A percentile compares a stretch with the other conserved stretches of the same genome.
Conservation (phyloP, 164 flowering plant species). For the Euptelea pleiosperma region DNA sequence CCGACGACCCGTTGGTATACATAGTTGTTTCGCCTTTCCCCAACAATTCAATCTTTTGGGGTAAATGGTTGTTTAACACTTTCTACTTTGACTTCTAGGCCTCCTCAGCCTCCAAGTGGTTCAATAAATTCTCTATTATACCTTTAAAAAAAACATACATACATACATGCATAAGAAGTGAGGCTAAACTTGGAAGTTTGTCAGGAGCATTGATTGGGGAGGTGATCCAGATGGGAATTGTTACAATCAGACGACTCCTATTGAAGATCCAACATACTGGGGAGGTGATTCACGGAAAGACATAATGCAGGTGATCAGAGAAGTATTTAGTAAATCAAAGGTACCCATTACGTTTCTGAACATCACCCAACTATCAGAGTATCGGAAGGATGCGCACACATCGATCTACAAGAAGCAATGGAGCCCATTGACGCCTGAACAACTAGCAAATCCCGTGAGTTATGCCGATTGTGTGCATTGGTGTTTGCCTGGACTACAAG, state of each 20-base stretch:
- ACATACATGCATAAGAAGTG: too few relatives aligned
- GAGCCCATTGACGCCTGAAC: constrained; percentile 68
- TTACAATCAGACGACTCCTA: constrained; percentile 61
- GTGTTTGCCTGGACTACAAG: constrained; percentile 95
- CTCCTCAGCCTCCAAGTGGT: too few relatives aligned
- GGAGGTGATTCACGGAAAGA: constrained; percentile 49
- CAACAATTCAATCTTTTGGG: too few relatives aligned
- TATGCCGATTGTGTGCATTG: constrained; percentile 89
- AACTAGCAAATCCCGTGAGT: constrained; percentile 68
- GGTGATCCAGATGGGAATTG: constrained; percentile 58
- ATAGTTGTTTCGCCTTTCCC: too few relatives aligned
- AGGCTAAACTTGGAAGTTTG: too few relatives aligned
- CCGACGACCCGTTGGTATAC: too few relatives aligned
- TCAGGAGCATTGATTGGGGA: constrained; percentile 85
- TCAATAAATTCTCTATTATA: too few relatives aligned
- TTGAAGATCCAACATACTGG: constrained; percentile 72
- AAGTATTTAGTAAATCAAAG: constrained; percentile 52
- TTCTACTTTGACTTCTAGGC: too few relatives aligned
- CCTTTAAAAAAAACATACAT: too few relatives aligned
- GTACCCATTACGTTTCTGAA: constrained; percentile 69
- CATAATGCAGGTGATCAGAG: constrained; percentile 70
- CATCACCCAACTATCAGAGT: constrained; percentile 83
- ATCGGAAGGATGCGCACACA: constrained; percentile 84
- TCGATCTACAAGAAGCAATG: constrained; percentile 92
- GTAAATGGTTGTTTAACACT: too few relatives aligned